phyloP scores from a whole-genome alignment of 805 yeast genomes.

The Metschnikowia noctiluminum region DNA sequence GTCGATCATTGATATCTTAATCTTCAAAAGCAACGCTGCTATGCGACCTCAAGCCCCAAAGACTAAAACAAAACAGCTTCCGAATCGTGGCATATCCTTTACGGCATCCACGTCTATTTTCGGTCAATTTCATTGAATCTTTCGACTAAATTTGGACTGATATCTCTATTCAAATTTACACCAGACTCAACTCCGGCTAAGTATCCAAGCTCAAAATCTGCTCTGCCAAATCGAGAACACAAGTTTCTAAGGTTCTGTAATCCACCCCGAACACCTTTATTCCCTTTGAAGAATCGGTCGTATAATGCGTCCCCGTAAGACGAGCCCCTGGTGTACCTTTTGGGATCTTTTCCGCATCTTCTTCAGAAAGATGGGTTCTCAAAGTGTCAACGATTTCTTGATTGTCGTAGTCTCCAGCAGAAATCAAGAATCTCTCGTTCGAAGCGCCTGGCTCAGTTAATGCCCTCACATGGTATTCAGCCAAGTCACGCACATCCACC shows the following conservation, averaged over 20 bases:
- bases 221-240: conserved; percentile 2
- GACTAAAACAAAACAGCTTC: no score
- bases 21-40: no score
- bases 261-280: conserved; percentile 10
- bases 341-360: no score
- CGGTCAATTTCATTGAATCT: no score
- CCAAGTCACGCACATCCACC: conserved; percentile 11
- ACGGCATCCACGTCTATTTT: no score
- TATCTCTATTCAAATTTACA: no score
- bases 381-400: conserved; percentile 25
- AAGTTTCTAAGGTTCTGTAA: conserved; percentile 3
- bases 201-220: conserved; percentile 1
- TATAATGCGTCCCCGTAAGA: conserved; percentile 21
- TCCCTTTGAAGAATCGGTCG: conserved; percentile 24
- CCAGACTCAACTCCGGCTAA: no score
- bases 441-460: conserved; percentile 17
- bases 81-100: no score
- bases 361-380: conserved; percentile 8
- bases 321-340: conserved; percentile 22
- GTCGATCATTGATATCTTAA: no score
- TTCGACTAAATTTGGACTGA: no score
- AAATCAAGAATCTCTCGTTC: conserved; percentile 19
- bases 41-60: no score
- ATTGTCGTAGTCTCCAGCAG: conserved; percentile 28
- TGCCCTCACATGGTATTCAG: conserved; percentile 5